Evolutionary conservation across 495 filamentous ascomycete species (phyloP).

Genomic region (Podospora fimiseda): DNA sequence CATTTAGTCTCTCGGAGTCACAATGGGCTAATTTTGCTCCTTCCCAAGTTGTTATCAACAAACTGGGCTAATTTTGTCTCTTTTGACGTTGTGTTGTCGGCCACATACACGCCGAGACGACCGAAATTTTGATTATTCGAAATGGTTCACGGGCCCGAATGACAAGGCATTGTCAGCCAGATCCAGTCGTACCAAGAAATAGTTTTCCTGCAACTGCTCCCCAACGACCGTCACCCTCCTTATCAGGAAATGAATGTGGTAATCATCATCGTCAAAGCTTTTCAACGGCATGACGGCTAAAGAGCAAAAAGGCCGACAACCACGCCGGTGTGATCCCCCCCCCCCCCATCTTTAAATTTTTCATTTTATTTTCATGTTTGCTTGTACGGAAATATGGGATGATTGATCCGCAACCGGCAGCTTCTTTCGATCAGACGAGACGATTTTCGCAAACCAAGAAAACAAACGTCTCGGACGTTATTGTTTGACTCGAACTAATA

Average conservation of each 20-base stretch:
- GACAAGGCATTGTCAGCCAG: neutral
- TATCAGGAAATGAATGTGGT: conserved; percentile 5
- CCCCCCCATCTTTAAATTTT: too few relatives aligned
- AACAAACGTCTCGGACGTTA: neutral
- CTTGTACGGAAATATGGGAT: neutral
- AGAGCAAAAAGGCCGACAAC: conserved; percentile 11
- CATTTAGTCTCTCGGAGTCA: neutral
- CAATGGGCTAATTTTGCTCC: neutral
- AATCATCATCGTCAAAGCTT: conserved; percentile 1
- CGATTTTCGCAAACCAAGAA: neutral
- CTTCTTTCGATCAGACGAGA: neutral
- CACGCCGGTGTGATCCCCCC: conserved; percentile 5
- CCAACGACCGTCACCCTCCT: conserved; percentile 2
- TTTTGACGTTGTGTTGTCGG: neutral
- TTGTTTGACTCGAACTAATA: too few relatives aligned
- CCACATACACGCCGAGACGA: conserved; percentile 8
- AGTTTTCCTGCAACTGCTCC: neutral
- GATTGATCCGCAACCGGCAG: neutral
- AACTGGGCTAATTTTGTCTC: conserved; percentile 10
- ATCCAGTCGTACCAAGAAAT: neutral
- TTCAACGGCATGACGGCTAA: conserved; percentile 13
- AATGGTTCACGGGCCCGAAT: conserved; percentile 11
- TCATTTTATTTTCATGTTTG: too few relatives aligned
- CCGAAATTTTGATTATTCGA: conserved; percentile 7
- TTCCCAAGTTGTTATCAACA: too few relatives aligned